These are phyloP conservation scores for Epichloe amarillans DNA, from an alignment of 2,329 filamentous ascomycete genomes.

Conservation along the genomic window DNA sequence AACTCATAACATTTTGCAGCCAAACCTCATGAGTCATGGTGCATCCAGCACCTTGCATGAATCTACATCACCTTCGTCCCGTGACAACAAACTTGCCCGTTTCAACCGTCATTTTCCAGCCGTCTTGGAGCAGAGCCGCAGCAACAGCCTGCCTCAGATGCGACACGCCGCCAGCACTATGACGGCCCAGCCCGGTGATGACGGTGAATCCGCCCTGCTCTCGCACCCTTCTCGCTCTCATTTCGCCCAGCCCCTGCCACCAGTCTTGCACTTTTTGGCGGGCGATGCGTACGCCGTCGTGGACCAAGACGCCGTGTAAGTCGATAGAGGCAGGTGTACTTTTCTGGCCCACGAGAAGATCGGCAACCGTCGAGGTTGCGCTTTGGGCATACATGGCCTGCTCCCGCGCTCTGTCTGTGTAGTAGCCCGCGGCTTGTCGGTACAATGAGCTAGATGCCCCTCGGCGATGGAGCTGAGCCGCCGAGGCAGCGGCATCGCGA, in stretches of 20 bases:
- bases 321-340: constrained; percentile 53
- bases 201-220: constrained; percentile 48
- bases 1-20: too few species aligned
- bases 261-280: constrained; percentile 52
- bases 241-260: constrained; percentile 64
- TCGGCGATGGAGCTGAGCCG: constrained; percentile 28
- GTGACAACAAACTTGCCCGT: constrained; percentile 58
- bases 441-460: constrained; percentile 59
- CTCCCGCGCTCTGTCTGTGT: constrained; percentile 56
- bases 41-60: too few species aligned
- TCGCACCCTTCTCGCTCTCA: constrained; percentile 35
- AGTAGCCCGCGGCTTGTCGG: constrained; percentile 63
- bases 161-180: constrained; percentile 64
- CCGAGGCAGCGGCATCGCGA: constrained; percentile 22
- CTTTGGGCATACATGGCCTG: constrained; percentile 42
- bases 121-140: constrained; percentile 59
- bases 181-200: constrained; percentile 68
- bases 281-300: constrained; percentile 70
- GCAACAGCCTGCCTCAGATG: constrained; percentile 70
- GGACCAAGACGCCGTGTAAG: constrained; percentile 70
- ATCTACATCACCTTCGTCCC: constrained; percentile 31
- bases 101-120: constrained; percentile 68
- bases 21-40: too few species aligned
- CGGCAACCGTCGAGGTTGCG: constrained; percentile 53
- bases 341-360: constrained; percentile 54